Conservation (phyloP, 2,329 filamentous ascomycete genomes). For the Nigrospora osmanthi region DNA sequence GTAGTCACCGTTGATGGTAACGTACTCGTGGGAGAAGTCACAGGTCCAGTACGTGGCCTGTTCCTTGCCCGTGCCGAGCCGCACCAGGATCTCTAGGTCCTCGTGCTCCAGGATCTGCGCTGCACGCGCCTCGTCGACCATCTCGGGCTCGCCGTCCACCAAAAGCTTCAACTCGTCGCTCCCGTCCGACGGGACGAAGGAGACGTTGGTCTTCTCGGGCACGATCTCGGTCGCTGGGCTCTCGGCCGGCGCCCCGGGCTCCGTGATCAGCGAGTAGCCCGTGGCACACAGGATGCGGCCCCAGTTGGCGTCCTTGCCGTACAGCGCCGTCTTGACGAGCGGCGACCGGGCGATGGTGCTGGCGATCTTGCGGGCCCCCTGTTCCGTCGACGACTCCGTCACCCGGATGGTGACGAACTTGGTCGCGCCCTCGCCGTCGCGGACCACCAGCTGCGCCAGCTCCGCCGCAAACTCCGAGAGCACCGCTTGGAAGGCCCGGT, state of each 20-base stretch:
- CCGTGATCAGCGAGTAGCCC: slow-evolving; percentile 65
- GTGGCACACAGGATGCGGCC: slow-evolving; percentile 92
- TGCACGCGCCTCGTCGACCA: slow-evolving; percentile 68
- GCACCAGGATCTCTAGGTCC: slow-evolving; percentile 72
- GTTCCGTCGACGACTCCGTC: slow-evolving; percentile 60
- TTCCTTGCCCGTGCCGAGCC: slow-evolving; percentile 59
- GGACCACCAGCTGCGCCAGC: slow-evolving; percentile 85
- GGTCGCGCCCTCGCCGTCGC: slow-evolving; percentile 93
- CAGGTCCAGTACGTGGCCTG: slow-evolving; percentile 77
- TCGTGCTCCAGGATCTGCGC: slow-evolving; percentile 71
- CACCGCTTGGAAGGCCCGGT: slow-evolving; percentile 59
- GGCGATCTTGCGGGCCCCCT: slow-evolving; percentile 70
- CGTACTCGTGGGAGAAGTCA: slow-evolving; percentile 78
- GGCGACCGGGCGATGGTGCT: slow-evolving; percentile 85
- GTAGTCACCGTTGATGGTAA: slow-evolving; percentile 62
- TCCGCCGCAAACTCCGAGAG: slow-evolving; percentile 74
- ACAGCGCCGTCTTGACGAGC: slow-evolving; percentile 93
- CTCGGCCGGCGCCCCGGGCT: slow-evolving; percentile 41
- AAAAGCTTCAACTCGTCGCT: slow-evolving; percentile 68
- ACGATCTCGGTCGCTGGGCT: slow-evolving; percentile 57
- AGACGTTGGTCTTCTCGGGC: slow-evolving; percentile 64
- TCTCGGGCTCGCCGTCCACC: slow-evolving; percentile 72
- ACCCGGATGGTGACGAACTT: slow-evolving; percentile 96
- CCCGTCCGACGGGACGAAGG: slow-evolving; percentile 72
- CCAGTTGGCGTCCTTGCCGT: slow-evolving; percentile 98